Evolutionary conservation across 306 rosid species (phyloP).

Genomic region (Vicia faba): DNA sequence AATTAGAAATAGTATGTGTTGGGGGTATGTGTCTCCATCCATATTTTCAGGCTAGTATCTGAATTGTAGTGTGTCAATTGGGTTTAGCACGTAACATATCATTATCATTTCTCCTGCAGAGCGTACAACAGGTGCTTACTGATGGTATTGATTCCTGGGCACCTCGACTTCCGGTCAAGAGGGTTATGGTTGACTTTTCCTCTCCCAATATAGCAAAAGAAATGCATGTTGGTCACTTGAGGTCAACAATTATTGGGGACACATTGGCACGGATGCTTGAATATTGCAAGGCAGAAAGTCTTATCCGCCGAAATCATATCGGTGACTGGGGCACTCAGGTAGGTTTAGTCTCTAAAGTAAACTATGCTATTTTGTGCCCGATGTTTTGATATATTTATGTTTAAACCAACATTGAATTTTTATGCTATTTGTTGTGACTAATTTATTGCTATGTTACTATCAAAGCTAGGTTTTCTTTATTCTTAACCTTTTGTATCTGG

Average conservation of each 20-base stretch:
- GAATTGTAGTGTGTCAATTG: background rate
- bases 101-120: constrained; percentile 51
- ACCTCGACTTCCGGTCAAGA: constrained; percentile 64
- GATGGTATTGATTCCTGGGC: constrained; percentile 80
- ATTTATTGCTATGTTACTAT: constrained; percentile 19
- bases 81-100: constrained; percentile 5
- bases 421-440: background rate
- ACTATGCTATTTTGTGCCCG: background rate
- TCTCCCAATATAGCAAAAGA: constrained; percentile 88
- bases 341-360: background rate
- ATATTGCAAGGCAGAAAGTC: constrained; percentile 64
- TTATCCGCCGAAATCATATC: constrained; percentile 76
- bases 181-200: constrained; percentile 79
- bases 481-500: background rate
- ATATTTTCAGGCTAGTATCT: background rate
- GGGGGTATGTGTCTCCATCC: no score
- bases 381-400: background rate
- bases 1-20: background rate
- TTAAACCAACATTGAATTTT: background rate
- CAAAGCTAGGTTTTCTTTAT: background rate
- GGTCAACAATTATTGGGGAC: constrained; percentile 92
- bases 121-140: constrained; percentile 59
- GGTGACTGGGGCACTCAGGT: constrained; percentile 99
- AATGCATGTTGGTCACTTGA: constrained; percentile 90
- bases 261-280: constrained; percentile 83